phyloP scores from a whole-genome alignment of 371 early-diverging fungal species.

The Actinomucor elegans region DNA sequence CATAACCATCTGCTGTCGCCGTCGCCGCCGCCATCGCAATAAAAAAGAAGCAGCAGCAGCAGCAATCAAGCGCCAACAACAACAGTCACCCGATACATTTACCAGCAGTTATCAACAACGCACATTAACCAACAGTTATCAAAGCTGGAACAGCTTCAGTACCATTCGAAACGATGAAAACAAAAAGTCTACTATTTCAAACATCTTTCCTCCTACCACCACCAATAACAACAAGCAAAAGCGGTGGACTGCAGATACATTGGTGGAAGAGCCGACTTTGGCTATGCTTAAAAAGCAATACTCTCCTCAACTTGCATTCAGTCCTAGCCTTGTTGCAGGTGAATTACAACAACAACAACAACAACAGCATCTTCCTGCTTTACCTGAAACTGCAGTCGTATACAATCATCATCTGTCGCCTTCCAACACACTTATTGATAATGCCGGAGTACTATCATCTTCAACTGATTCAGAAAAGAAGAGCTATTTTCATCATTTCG shows the following conservation, averaged over 20 bases:
- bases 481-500: not conserved
- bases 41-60: not conserved
- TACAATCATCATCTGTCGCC: slow-evolving; percentile 9
- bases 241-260: slow-evolving; percentile 16
- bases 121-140: not conserved
- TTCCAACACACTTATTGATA: slow-evolving; percentile 19
- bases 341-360: slow-evolving; percentile 12
- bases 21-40: not conserved
- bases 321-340: slow-evolving; percentile 25
- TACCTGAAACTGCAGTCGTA: not conserved
- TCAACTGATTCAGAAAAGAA: not conserved
- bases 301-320: slow-evolving; percentile 29
- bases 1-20: not conserved
- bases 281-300: slow-evolving; percentile 21
- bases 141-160: slow-evolving; percentile 9
- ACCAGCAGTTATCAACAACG: not conserved
- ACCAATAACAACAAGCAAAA: slow-evolving; percentile 8
- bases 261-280: slow-evolving; percentile 3
- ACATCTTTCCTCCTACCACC: slow-evolving; percentile 10
- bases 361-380: not conserved
- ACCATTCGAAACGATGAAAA: slow-evolving; percentile 2
- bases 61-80: not conserved
- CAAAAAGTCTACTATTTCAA: not conserved
- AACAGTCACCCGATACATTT: not conserved
- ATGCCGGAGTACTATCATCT: slow-evolving; percentile 4